Evolutionary conservation across 176 grass and related monocot species (phyloP).

Genomic region (Paspalum notatum): DNA sequence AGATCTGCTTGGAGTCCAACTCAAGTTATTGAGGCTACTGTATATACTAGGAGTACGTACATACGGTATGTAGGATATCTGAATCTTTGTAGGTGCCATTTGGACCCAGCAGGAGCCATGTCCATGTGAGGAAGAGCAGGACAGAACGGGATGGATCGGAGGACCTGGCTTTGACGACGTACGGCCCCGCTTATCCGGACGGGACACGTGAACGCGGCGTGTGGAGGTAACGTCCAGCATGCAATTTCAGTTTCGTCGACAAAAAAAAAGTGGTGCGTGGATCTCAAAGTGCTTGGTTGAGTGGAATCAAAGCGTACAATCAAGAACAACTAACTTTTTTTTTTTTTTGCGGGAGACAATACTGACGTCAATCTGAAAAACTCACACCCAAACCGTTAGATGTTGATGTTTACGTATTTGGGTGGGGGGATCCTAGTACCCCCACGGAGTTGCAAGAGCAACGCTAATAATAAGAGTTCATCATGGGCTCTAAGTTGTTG

Average conservation of each 20-base stretch:
- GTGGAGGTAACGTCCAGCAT: slow-evolving; percentile 4
- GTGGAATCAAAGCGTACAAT: background rate
- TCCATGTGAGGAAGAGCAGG: background rate
- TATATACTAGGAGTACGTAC: background rate
- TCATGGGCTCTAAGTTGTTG: no score
- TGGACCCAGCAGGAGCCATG: background rate
- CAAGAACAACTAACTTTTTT: background rate
- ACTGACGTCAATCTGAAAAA: no score
- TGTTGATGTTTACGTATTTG: no score
- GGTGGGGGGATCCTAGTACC: no score
- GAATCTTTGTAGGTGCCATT: background rate
- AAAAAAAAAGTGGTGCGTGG: slow-evolving; percentile 12
- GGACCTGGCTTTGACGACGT: slow-evolving; percentile 32
- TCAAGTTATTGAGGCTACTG: background rate
- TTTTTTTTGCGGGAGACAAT: no score
- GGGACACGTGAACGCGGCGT: slow-evolving; percentile 5
- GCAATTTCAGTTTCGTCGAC: background rate
- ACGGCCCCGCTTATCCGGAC: slow-evolving; percentile 28
- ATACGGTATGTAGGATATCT: background rate
- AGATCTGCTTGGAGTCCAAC: slow-evolving; percentile 35
- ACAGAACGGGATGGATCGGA: background rate
- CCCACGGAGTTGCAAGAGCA: no score
- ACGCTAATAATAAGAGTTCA: no score
- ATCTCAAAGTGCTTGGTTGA: slow-evolving; percentile 44
- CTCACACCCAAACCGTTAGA: no score